Conservation (phyloP, 352 stramenopile genomes). For the Thraustotheca clavata region DNA sequence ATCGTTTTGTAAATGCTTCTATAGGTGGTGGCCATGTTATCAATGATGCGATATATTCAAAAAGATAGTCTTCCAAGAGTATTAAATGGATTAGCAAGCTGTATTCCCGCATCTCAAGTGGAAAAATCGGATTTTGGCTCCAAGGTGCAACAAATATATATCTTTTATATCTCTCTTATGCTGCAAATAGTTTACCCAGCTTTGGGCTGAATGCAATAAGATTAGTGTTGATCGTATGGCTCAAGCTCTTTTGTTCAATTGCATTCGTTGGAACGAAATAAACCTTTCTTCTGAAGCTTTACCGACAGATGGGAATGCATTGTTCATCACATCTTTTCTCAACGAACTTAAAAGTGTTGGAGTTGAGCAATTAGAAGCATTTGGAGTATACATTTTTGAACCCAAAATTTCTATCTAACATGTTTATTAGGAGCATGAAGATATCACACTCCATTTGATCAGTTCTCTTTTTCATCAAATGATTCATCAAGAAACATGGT, state of each 20-base stretch:
- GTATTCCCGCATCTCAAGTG: neutral
- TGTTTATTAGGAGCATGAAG: constrained; percentile 4
- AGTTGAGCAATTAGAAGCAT: constrained; percentile 8
- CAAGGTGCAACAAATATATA: neutral
- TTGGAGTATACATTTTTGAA: neutral
- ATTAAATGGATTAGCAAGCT: neutral
- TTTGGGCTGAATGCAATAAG: neutral
- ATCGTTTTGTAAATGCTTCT: neutral
- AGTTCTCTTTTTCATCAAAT: constrained; percentile 48
- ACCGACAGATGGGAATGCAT: neutral
- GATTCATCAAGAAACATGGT: constrained; percentile 49
- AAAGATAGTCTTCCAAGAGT: neutral
- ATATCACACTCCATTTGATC: constrained; percentile 36
- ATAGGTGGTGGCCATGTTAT: constrained; percentile 14
- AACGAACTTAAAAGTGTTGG: constrained; percentile 1
- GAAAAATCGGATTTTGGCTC: constrained; percentile 12
- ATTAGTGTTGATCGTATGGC: neutral
- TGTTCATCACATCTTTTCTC: constrained; percentile 8
- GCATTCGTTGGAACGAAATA: constrained; percentile 18
- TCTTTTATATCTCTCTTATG: neutral
- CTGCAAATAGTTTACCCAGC: neutral
- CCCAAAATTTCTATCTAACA: neutral
- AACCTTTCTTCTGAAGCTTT: neutral
- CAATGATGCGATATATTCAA: constrained; percentile 18
- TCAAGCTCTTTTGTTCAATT: constrained; percentile 4